Base-by-base conservation (phyloP, 1,284 basidiomycete genomes). In the Blastosporella zonata region DNA sequence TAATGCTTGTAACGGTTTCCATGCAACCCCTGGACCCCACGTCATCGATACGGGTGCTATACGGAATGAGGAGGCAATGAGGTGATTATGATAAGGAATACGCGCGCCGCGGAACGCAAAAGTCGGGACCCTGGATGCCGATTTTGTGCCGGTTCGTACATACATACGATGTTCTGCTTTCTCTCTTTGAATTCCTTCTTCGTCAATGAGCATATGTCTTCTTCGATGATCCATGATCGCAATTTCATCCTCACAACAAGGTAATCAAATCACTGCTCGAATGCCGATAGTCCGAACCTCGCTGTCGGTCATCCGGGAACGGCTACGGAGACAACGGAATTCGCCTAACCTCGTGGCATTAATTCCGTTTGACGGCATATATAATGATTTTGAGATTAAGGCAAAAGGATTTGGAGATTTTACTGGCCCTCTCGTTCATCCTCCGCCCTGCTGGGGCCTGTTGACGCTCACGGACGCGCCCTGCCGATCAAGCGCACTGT, bases 261-360 rank as follows among this genome's bases (percentile, higher is more conserved):
- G 6, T 27, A 27, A 27, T n/a, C n/a, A n/a, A n/a, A n/a, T n/a
- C 25, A 23, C n/a, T 23, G 27, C 37, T 39, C 37, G n/a, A n/a
- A 39, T 27, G 29, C 17, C 36, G 15, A 34, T 33, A 15, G 37
- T 29, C 36, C 31, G 25, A 3, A 6, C 31, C n/a, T n/a, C n/a
- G n/a, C n/a, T n/a, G n/a, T n/a, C 25, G 47, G 39, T 17, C 41
- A 21, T 22, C 8, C 47, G 40, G 34, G 33, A 20, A 22, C 22
- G 27, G 10, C 37, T 50, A 41, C 47, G 52, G 46, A 41, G 46
- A 48, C 46, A 43, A 37, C 42, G 48, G 47, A 46, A 23, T 31
- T 37, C 21, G 33, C 45, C 17, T 34, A n/a, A 40, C 52, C 52
- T 54, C 52, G 43, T 54, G 52, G 47, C 31, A 12, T 53, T 39